Evolutionary conservation across 352 stramenopile genomes (phyloP).

Genomic region (Pythium phragmitis): DNA sequence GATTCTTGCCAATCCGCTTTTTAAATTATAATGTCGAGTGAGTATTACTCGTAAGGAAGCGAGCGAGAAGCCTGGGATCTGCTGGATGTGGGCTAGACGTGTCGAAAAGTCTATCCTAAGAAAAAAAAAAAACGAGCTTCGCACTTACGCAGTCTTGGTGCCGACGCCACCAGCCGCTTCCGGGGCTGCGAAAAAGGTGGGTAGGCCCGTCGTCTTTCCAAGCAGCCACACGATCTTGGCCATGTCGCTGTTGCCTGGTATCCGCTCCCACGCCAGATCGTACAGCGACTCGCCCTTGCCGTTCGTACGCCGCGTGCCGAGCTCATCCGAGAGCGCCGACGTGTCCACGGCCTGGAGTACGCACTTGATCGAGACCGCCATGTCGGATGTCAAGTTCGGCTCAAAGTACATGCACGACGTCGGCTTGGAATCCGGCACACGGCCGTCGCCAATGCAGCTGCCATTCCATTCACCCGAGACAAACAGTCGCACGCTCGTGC

Average conservation of each 20-base stretch:
- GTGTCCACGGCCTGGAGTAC: constrained; percentile 68
- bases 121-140: neutral
- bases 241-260: constrained; percentile 71
- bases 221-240: constrained; percentile 76
- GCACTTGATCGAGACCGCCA: constrained; percentile 65
- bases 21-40: constrained; percentile 19
- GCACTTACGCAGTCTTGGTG: constrained; percentile 5
- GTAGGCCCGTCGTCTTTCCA: constrained; percentile 58
- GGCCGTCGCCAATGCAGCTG: constrained; percentile 82
- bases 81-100: too few species aligned
- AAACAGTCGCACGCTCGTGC: constrained; percentile 71
- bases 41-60: neutral
- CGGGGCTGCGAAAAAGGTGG: constrained; percentile 26
- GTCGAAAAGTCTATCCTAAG: too few species aligned
- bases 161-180: neutral
- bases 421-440: constrained; percentile 69
- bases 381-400: constrained; percentile 57
- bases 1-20: constrained; percentile 1
- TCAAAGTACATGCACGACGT: constrained; percentile 75
- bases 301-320: constrained; percentile 40
- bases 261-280: constrained; percentile 75
- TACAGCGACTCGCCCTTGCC: constrained; percentile 43
- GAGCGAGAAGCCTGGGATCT: neutral
- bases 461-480: constrained; percentile 79
- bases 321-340: constrained; percentile 26